Evolutionary conservation across 2,329 filamentous ascomycete species (phyloP).

Genomic region (Cladosporium sp.): DNA sequence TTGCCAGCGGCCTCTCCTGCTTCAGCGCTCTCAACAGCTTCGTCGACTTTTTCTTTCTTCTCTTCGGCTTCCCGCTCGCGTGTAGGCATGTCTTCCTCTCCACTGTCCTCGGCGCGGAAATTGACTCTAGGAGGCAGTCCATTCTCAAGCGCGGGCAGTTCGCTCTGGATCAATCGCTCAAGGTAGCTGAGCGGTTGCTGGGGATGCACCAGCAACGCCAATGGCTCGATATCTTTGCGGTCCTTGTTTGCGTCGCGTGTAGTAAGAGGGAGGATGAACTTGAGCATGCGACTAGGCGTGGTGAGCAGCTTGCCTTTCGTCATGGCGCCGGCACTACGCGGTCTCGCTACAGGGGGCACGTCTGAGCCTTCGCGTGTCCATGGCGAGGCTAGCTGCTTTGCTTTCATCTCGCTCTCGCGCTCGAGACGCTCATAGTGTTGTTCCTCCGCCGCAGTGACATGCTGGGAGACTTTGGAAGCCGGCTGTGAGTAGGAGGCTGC

Average conservation of each 20-base stretch:
- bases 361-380: slow-evolving; percentile 63
- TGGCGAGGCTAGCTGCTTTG: slow-evolving; percentile 57
- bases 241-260: slow-evolving; percentile 56
- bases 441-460: slow-evolving; percentile 39
- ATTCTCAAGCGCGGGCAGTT: slow-evolving; percentile 64
- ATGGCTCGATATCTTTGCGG: slow-evolving; percentile 70
- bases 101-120: slow-evolving; percentile 75
- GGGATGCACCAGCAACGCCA: slow-evolving; percentile 81
- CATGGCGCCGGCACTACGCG: slow-evolving; percentile 55
- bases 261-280: slow-evolving; percentile 72
- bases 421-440: slow-evolving; percentile 41
- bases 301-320: slow-evolving; percentile 73
- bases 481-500: slow-evolving; percentile 33
- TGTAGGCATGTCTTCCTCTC: slow-evolving; percentile 49
- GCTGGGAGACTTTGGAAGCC: slow-evolving; percentile 13
- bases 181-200: slow-evolving; percentile 89
- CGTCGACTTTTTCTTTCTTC: slow-evolving; percentile 31
- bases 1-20: slow-evolving; percentile 50
- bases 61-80: slow-evolving; percentile 28
- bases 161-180: slow-evolving; percentile 81
- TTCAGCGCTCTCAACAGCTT: slow-evolving; percentile 44
- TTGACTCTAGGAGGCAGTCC: slow-evolving; percentile 67
- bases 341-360: slow-evolving; percentile 50
- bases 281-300: slow-evolving; percentile 74
- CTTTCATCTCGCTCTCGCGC: slow-evolving; percentile 36